Evolutionary conservation across 176 grass and related monocot species (phyloP).

Genomic region (Oryza nivara): DNA sequence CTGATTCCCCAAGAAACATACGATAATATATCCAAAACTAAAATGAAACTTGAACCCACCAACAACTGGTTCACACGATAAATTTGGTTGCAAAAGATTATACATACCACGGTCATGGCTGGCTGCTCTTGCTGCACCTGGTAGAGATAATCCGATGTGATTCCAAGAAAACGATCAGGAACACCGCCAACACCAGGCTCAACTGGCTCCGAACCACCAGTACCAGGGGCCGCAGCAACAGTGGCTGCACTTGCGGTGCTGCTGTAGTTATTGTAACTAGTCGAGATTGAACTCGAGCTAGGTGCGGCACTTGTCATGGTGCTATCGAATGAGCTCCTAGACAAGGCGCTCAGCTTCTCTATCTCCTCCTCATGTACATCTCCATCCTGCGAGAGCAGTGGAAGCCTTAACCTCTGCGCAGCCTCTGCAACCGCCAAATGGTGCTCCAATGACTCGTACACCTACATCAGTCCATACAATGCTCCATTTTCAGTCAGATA

Average conservation of each 20-base stretch:
- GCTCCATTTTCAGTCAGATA: not conserved
- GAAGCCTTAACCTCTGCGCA: slow-evolving; percentile 85
- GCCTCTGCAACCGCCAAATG: slow-evolving; percentile 71
- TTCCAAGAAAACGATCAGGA: slow-evolving; percentile 86
- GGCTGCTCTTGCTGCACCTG: slow-evolving; percentile 85
- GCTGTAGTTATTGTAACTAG: slow-evolving; percentile 72
- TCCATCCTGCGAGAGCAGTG: slow-evolving; percentile 78
- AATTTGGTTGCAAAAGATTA: not conserved
- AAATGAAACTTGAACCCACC: not conserved
- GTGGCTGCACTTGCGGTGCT: slow-evolving; percentile 51
- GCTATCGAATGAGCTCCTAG: slow-evolving; percentile 87
- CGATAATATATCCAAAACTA: not conserved
- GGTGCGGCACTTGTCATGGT: slow-evolving; percentile 64
- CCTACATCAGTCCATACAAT: slow-evolving; percentile 37
- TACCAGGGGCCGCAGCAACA: slow-evolving; percentile 26
- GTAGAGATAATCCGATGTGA: slow-evolving; percentile 80
- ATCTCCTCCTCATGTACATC: slow-evolving; percentile 89
- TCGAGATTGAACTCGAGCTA: slow-evolving; percentile 65
- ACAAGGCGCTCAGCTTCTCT: slow-evolving; percentile 72
- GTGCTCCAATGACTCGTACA: slow-evolving; percentile 93
- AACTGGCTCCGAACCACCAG: slow-evolving; percentile 41
- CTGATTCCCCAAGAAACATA: too few species aligned
- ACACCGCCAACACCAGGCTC: slow-evolving; percentile 84
- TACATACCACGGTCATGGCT: slow-evolving; percentile 69
- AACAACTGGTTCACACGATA: not conserved